Conservation (phyloP, 2,329 filamentous ascomycete species). For the Hypoxylon sp. region DNA sequence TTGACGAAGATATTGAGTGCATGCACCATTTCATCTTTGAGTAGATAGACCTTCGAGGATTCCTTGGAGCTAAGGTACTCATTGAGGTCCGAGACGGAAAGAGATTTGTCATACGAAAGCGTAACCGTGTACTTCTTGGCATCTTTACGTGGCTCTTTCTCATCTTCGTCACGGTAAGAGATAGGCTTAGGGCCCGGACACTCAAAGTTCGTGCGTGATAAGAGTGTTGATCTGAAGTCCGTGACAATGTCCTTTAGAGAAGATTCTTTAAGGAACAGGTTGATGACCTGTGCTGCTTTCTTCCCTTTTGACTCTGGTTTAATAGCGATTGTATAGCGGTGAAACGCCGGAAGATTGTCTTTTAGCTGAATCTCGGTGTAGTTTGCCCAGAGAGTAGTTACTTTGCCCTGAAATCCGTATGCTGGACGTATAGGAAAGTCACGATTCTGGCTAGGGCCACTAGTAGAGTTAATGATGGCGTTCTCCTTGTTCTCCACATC, state of each 20-base stretch:
- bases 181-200: constrained; percentile 15
- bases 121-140: constrained; percentile 44
- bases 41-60: constrained; percentile 33
- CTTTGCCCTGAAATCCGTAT: background rate
- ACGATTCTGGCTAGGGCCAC: background rate
- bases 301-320: background rate
- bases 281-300: background rate
- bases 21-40: constrained; percentile 48
- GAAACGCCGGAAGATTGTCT: background rate
- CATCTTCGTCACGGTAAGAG: constrained; percentile 52
- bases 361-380: background rate
- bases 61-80: constrained; percentile 51
- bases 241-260: constrained; percentile 47
- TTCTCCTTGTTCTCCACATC: background rate
- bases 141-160: constrained; percentile 49
- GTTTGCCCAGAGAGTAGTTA: background rate
- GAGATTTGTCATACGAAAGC: constrained; percentile 47
- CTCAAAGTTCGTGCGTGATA: constrained; percentile 49
- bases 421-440: background rate
- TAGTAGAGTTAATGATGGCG: background rate
- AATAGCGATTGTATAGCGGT: background rate
- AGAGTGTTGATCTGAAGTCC: constrained; percentile 55
- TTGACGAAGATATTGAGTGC: constrained; percentile 51
- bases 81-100: constrained; percentile 48
- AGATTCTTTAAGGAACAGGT: background rate